Evolutionary conservation across 345 rosid species (phyloP).

Genomic region (Gossypium herbaceum): DNA sequence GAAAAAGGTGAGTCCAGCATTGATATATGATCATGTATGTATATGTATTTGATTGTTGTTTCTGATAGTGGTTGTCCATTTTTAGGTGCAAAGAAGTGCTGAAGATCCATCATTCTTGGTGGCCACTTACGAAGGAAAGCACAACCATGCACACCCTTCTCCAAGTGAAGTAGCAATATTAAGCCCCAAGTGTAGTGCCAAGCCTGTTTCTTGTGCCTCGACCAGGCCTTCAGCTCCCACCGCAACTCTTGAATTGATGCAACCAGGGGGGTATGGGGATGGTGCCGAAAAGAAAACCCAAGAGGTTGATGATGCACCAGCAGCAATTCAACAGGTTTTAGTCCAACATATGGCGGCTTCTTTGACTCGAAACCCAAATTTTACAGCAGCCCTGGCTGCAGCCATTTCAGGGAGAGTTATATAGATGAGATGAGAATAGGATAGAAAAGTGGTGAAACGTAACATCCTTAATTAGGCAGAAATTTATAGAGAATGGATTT

Average conservation of each 20-base stretch:
- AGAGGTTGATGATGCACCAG: constrained; percentile 15
- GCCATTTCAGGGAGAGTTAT: constrained; percentile 64
- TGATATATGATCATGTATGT: not conserved
- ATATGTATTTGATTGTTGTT: not conserved
- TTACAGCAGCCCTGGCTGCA: constrained; percentile 71
- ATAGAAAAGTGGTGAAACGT: constrained; percentile 22
- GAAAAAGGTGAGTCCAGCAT: constrained; percentile 58
- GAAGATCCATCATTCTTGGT: constrained; percentile 66
- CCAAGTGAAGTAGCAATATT: constrained; percentile 26
- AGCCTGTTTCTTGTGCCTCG: constrained; percentile 10
- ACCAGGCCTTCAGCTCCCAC: constrained; percentile 11
- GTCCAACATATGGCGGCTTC: constrained; percentile 76
- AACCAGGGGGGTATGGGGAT: not conserved
- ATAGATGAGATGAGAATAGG: constrained; percentile 26
- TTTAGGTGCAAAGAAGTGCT: constrained; percentile 86
- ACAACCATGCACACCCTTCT: constrained; percentile 50
- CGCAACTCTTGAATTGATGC: constrained; percentile 31
- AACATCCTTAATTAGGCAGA: no score
- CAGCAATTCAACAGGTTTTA: constrained; percentile 42
- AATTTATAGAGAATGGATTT: not conserved
- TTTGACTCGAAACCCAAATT: constrained; percentile 67
- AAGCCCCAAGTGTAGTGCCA: constrained; percentile 24
- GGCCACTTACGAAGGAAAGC: constrained; percentile 86
- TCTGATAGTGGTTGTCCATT: not conserved
- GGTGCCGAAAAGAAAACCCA: constrained; percentile 22